Evolutionary conservation across 352 stramenopile species (phyloP), one percentile per base, ranked within the genome.

Genomic region (Globisporangium nodosum): DNA sequence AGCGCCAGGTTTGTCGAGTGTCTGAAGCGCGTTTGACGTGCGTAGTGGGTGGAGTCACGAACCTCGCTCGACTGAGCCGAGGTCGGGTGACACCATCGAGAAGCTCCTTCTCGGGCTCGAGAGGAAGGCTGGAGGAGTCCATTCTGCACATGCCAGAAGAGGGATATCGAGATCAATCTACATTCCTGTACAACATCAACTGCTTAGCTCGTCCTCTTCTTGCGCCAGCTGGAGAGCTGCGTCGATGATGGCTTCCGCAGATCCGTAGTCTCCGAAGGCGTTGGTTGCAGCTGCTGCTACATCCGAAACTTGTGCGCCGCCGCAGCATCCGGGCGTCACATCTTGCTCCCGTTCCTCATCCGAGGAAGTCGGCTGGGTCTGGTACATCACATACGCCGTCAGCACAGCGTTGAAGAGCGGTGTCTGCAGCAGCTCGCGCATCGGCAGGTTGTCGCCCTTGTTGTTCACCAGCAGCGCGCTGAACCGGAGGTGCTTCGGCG

Each of bases 381-480:
- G 68, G 60, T 75, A 78, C n/a, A 74, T 54, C 37, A 86, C 70
- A 48, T 87, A 90, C 27, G 80, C 80, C 0, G 71, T 77, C 18
- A 90, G 66, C 64, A 90, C 80, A 4, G 77, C 77, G 35, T 71
- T 67, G 52, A 90, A 90, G 55, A 87, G 78, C 0, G 76, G 72
- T 18, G 76, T 88, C 24, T 66, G 59, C 33, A 88, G 60, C n/a
- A 90, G 56, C 16, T 81, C 56, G 35, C 84, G 72, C 77, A 90
- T 86, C 1, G 76, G 74, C 15, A 90, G 57, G 13, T 74, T 83
- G 59, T 88, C 77, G 31, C 77, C 75, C 49, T 79, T 87, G 67
- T 85, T 87, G 53, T 76, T 66, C 30, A 73, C 76, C 13, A 88
- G 64, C 39, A 90, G 70, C 48, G 68, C 74, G 11, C 65, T 64